phyloP scores from a whole-genome alignment of 2,329 filamentous ascomycete genomes.

The Talaromyces rugulosus region DNA sequence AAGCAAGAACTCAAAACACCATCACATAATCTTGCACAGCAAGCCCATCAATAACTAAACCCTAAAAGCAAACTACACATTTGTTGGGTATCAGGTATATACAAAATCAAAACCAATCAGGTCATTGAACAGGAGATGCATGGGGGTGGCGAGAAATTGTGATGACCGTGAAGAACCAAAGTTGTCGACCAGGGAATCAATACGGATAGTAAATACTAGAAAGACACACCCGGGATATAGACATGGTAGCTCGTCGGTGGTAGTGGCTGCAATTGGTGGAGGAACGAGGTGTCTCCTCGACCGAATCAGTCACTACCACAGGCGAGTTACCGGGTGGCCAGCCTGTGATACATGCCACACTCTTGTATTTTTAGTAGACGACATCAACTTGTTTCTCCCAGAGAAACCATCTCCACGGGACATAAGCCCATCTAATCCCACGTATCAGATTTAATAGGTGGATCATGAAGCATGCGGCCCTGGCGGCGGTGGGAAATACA shows the following conservation, averaged over 20 bases:
- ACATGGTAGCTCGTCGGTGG: not conserved
- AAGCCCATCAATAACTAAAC: not conserved
- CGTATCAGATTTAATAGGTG: not conserved
- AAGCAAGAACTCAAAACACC: not conserved
- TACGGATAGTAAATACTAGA: not conserved
- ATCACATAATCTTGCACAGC: not conserved
- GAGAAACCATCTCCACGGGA: not conserved
- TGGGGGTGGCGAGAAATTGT: not conserved
- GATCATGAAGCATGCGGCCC: constrained; percentile 9
- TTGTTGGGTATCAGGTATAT: constrained; percentile 1
- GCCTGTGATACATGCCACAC: not conserved
- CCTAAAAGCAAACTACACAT: not conserved
- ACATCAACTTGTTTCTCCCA: no score
- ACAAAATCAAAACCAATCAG: not conserved
- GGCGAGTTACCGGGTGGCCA: not conserved
- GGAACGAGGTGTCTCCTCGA: not conserved
- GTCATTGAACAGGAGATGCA: not conserved
- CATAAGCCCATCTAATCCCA: not conserved
- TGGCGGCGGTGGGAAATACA: not conserved
- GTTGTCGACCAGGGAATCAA: not conserved
- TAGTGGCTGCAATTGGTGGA: constrained; percentile 3
- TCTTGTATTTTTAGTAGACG: not conserved
- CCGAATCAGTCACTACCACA: constrained; percentile 6
- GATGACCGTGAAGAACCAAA: not conserved
- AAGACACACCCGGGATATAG: not conserved